phyloP scores from a whole-genome alignment of 768 basidiomycete species.

The Tricholoma hemisulphureum region DNA sequence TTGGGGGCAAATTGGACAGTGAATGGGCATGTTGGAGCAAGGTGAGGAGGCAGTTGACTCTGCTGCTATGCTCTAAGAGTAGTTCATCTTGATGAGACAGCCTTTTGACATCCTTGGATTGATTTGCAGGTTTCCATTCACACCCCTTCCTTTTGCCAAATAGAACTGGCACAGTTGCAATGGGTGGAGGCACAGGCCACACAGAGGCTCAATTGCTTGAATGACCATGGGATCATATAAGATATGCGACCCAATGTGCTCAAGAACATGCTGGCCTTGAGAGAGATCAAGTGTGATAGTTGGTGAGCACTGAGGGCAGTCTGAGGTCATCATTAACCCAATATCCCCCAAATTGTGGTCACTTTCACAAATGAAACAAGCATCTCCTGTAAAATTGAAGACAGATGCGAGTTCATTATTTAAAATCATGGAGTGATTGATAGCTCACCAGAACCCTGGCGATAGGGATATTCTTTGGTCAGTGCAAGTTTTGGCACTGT shows the following conservation, averaged over 20 bases:
- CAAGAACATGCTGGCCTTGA: not conserved
- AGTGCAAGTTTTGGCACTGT: constrained; percentile 16
- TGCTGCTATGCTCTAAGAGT: not conserved
- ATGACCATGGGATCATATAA: not conserved
- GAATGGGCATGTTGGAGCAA: constrained; percentile 7
- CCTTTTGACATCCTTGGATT: not conserved
- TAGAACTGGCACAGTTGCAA: constrained; percentile 2
- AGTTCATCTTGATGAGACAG: not conserved
- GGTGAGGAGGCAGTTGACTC: constrained; percentile 1
- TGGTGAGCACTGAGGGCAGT: constrained; percentile 9
- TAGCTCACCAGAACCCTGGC: constrained; percentile 16
- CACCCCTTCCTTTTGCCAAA: constrained; percentile 5
- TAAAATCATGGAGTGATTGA: not conserved
- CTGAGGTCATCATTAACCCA: not conserved
- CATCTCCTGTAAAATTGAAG: constrained; percentile 9
- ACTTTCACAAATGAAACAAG: constrained; percentile 22
- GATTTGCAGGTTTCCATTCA: not conserved
- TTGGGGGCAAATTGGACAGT: not conserved
- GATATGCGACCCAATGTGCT: constrained; percentile 5
- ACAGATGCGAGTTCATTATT: not conserved
- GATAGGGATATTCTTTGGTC: constrained; percentile 18
- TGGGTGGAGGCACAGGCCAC: constrained; percentile 1
- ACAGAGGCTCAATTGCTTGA: not conserved
- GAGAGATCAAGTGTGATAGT: not conserved
- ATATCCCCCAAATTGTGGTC: constrained; percentile 10